Base-by-base conservation (phyloP, 2,329 filamentous ascomycete species). In the Trichoderma arundinaceum region DNA sequence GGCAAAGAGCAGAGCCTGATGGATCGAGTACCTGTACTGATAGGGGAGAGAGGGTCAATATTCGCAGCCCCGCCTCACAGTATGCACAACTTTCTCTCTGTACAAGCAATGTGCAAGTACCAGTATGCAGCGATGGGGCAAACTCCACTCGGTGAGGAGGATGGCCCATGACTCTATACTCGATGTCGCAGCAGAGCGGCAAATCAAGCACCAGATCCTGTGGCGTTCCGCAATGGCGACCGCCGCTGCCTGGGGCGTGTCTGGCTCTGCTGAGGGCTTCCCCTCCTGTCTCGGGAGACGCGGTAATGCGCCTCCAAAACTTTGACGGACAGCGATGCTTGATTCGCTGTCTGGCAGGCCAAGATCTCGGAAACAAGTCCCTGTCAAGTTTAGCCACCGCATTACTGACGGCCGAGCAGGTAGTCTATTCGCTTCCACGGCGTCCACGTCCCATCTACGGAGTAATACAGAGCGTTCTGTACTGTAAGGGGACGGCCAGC, bases 201-300 rank as follows among this genome's bases (percentile, higher is more conserved):
- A 51, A 51, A 32, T 51, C 22, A 19, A 32, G 35, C 17, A 28
- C 19, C 3, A 41, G 54, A 44, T 17, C 19, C 4, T 61, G 46
- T 51, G 44, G 58, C 58, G 58, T 49, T 51, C 19, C 38, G 51
- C 52, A 53, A 48, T 48, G 52, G 61, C 52, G 32, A 48, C 41
- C 22, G 39, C 10, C 3, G 46, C 59, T 53, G n/a, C 33, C 49
- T 28, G 22, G 22, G 22, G 22, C 22, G 22, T 28, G 22, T 54
- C 6, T 13, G 22, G 22, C 22, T 19, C 12, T 28, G 35, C 17
- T 46, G 35, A 39, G 51, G 33, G 32, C 32, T 35, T 10, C 32
- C 51, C 58, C 61, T 57, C 52, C 33, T 64, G 44, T 57, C 61
- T 64, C 61, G 61, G 61, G 61, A 64, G 43, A 32, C 61, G 61